Evolutionary conservation across 257 asterid species (phyloP).

Genomic region (Haberlea rhodopensis): DNA sequence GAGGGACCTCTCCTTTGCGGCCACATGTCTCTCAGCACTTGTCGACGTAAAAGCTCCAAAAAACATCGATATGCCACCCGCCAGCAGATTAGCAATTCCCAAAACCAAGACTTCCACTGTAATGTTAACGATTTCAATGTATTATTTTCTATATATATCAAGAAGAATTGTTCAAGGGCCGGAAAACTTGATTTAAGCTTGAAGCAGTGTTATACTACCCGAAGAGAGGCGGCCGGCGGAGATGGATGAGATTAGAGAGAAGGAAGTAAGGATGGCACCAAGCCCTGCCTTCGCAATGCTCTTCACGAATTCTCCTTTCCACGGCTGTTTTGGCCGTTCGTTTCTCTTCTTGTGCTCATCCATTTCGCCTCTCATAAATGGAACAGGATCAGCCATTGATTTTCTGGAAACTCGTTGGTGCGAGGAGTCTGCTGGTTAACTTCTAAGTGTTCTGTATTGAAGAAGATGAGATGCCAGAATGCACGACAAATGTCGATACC

Average conservation of each 20-base stretch:
- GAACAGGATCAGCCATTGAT: constrained; percentile 36
- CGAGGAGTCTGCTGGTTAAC: too few species aligned
- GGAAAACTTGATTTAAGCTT: background rate
- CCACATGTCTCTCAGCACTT: constrained; percentile 60
- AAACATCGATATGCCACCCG: constrained; percentile 81
- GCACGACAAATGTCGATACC: constrained; percentile 39
- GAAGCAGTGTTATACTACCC: constrained; percentile 29
- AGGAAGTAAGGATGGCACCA: constrained; percentile 64
- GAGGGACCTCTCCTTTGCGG: constrained; percentile 47
- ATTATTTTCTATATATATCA: too few species aligned
- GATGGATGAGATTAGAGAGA: constrained; percentile 76
- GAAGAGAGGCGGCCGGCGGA: constrained; percentile 79
- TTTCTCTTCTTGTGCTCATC: constrained; percentile 12
- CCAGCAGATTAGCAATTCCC: constrained; percentile 71
- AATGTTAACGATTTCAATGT: background rate
- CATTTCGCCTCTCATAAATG: constrained; percentile 27
- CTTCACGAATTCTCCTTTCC: constrained; percentile 69
- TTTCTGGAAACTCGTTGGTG: background rate
- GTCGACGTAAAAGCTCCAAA: constrained; percentile 67
- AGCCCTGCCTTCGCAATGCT: constrained; percentile 68
- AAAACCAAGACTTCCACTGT: constrained; percentile 68
- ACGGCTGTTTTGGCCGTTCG: constrained; percentile 62
- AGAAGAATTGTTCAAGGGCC: background rate
- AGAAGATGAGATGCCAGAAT: constrained; percentile 25
- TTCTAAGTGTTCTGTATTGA: background rate